Evolutionary conservation across 768 basidiomycete genomes (phyloP).

Genomic region (Russula virescens): DNA sequence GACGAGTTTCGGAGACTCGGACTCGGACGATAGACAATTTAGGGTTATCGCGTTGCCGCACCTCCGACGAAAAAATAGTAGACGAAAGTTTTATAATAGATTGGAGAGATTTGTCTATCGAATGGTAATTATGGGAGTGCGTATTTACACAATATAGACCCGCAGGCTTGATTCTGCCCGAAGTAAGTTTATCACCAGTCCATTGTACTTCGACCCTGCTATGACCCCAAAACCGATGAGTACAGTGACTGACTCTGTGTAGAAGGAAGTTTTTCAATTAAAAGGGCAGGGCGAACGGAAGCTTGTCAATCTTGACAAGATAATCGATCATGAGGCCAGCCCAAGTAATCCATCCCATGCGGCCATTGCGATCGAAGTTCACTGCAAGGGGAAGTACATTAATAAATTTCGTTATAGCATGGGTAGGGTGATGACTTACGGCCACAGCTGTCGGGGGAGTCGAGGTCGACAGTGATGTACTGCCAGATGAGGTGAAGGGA

Average conservation of each 20-base stretch:
- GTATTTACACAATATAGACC: conserved; percentile 3
- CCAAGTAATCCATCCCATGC: conserved; percentile 25
- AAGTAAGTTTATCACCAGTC: background rate
- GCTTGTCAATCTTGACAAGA: conserved; percentile 21
- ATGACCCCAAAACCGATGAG: background rate
- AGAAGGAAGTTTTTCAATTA: background rate
- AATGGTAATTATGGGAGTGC: background rate
- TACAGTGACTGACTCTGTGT: background rate
- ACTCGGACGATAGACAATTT: no score
- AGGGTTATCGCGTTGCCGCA: no score
- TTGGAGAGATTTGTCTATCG: background rate
- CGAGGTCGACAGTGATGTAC: conserved; percentile 25
- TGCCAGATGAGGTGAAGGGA: conserved; percentile 27
- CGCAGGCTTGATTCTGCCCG: background rate
- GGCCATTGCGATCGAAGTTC: conserved; percentile 23
- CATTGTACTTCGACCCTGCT: background rate
- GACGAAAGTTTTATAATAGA: background rate
- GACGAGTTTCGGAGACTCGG: no score
- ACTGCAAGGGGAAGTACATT: conserved; percentile 2
- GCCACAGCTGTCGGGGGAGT: conserved; percentile 25
- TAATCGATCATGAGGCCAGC: conserved; percentile 26
- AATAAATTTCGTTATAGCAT: background rate
- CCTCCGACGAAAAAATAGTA: no score
- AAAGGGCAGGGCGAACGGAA: conserved; percentile 14
- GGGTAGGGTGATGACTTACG: background rate